Evolutionary conservation across 768 basidiomycete species (phyloP), one percentile per base, ranked within the genome.

Genomic region (Tephrocybe sp.): DNA sequence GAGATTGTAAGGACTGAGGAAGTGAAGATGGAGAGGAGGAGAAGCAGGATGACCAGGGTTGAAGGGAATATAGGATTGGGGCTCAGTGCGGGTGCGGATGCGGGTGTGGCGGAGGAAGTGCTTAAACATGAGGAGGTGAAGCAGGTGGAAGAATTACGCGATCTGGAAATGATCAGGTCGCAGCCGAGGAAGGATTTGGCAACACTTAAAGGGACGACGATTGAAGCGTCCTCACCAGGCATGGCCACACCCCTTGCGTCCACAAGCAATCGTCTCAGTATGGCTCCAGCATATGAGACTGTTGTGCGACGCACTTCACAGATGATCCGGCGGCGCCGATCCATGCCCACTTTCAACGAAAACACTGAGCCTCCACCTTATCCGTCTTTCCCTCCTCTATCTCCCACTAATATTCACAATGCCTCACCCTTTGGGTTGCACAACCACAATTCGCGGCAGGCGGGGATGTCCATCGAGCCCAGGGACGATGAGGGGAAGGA

Each of bases 401-500:
- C 51, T 10, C 45, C 51, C 32, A 41, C 45, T 12, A 36, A 53
- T n/a, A 4, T 53, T 14, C 45, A 52, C 14, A 34, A 28, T 6
- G 17, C 34, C 9, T 8, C 26, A 21, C 66, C 61, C 11, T 56
- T 58, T 42, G 60, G 54, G 41, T 60, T 61, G 53, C 58, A 56
- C 44, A 48, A 45, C 58, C 44, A 52, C 60, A 36, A 36, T 36
- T 12, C 34, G 9, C 34, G 34, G 9, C 11, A 11, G 34, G 34
- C n/a, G 38, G 18, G 38, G 38, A 12, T 18, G 23, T 30, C 45
- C 21, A 72, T 81, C 47, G 64, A 65, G 58, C 80, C 82, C 1
- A 73, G 76, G 9, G 88, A 88, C n/a, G 91, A 95, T 53, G 96
- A 96, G 64, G 96, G 92, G 8, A 69, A 59, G 41, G 96, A 99